Conservation (phyloP, 805 yeast species). For the Metschnikowia cerradonensis region DNA sequence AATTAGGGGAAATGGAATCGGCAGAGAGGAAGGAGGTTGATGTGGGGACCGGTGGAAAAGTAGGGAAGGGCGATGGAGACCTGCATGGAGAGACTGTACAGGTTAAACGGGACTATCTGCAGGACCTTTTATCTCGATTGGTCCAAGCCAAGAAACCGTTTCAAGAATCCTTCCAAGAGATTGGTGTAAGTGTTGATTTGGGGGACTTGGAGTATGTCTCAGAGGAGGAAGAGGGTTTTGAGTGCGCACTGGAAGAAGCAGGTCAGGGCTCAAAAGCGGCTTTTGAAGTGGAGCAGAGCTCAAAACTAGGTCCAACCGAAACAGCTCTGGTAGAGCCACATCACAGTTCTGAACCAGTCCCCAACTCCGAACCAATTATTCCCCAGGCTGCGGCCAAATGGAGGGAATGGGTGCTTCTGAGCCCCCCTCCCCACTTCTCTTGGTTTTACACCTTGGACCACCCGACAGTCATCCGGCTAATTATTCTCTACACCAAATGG, state of each 20-base stretch:
- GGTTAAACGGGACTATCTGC: no score
- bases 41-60: no score
- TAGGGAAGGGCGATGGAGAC: no score
- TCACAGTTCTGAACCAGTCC: no score
- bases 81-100: no score
- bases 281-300: background rate
- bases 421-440: slow-evolving; percentile 27
- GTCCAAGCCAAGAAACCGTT: background rate
- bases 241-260: background rate
- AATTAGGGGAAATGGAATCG: background rate
- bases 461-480: slow-evolving; percentile 30
- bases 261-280: background rate
- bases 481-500: slow-evolving; percentile 37
- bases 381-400: slow-evolving; percentile 24
- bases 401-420: slow-evolving; percentile 26
- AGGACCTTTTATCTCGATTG: background rate
- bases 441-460: slow-evolving; percentile 27
- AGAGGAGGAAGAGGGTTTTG: background rate
- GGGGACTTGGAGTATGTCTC: background rate
- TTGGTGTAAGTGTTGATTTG: background rate
- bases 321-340: no score
- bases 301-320: background rate
- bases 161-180: background rate
- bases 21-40: no score
- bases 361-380: background rate